Conservation (phyloP, 345 rosid species). For the Eucalyptus globulus region DNA sequence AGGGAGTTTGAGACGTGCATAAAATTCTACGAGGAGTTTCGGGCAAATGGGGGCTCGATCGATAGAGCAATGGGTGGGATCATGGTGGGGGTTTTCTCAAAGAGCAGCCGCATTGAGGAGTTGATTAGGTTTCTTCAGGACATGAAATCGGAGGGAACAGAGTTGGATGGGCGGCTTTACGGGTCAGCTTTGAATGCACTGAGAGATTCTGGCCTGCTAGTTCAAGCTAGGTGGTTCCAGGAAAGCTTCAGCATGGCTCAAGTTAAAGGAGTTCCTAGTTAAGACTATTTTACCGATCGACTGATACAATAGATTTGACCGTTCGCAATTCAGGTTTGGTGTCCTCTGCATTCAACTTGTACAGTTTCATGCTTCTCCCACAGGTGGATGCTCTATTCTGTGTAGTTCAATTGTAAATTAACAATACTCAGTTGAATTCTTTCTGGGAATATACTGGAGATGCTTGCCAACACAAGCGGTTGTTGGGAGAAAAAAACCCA, state of each 20-base stretch:
- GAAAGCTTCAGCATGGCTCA: conserved; percentile 26
- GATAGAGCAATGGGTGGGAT: conserved; percentile 76
- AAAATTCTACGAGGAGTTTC: conserved; percentile 45
- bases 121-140: conserved; percentile 61
- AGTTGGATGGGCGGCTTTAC: conserved; percentile 56
- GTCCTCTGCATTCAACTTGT: neutral
- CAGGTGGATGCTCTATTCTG: neutral
- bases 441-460: neutral
- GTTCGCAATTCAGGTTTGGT: neutral
- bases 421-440: neutral
- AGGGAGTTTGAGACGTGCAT: conserved; percentile 51
- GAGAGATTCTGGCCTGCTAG: conserved; percentile 62
- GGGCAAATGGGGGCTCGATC: conserved; percentile 38
- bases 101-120: conserved; percentile 52
- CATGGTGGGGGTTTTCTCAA: conserved; percentile 81
- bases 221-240: conserved; percentile 56
- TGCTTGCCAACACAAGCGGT: neutral
- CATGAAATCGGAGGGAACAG: conserved; percentile 48
- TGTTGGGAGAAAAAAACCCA: neutral
- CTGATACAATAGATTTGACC: neutral
- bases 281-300: neutral
- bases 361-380: neutral
- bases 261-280: neutral
- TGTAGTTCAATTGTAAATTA: neutral
- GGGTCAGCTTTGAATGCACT: conserved; percentile 57